These are phyloP conservation scores for Aspergillus sp. DNA, from an alignment of 2,329 filamentous ascomycete genomes.

Conservation along the genomic window DNA sequence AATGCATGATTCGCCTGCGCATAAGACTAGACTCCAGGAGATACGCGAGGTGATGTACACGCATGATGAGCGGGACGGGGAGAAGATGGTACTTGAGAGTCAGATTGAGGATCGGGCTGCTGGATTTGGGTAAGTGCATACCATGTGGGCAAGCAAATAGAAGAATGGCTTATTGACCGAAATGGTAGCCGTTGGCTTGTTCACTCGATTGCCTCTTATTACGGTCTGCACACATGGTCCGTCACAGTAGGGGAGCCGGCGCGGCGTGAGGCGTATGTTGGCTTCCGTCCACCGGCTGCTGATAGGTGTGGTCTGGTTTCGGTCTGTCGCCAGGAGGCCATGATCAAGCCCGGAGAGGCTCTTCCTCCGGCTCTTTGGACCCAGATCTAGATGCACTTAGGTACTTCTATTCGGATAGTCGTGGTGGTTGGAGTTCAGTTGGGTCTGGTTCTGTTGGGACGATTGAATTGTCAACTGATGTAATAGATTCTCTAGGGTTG, in stretches of 20 bases:
- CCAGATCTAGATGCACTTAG: conserved; percentile 10
- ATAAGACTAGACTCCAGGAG: conserved; percentile 49
- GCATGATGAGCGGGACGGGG: conserved; percentile 43
- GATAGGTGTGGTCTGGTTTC: conserved; percentile 19
- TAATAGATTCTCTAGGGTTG: no score
- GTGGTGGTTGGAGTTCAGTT: not conserved
- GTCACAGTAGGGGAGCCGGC: conserved; percentile 65
- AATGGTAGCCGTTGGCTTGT: conserved; percentile 73
- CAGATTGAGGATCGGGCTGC: conserved; percentile 67
- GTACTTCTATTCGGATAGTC: no score
- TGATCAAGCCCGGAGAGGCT: conserved; percentile 29
- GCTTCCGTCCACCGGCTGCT: conserved; percentile 44
- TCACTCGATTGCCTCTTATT: conserved; percentile 86
- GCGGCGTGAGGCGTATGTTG: conserved; percentile 75
- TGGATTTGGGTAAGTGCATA: conserved; percentile 65
- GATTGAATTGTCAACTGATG: no score
- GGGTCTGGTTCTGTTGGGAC: conserved; percentile 1
- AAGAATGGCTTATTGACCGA: conserved; percentile 10
- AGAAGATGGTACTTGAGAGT: conserved; percentile 74
- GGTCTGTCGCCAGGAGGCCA: conserved; percentile 19
- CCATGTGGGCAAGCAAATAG: conserved; percentile 1
- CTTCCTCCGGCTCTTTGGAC: conserved; percentile 33
- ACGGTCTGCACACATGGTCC: conserved; percentile 78
- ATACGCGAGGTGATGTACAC: conserved; percentile 23
- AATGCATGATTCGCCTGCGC: conserved; percentile 53